These are phyloP conservation scores for Prosopis cineraria DNA, from an alignment of 306 rosid species.

Conservation along the genomic window DNA sequence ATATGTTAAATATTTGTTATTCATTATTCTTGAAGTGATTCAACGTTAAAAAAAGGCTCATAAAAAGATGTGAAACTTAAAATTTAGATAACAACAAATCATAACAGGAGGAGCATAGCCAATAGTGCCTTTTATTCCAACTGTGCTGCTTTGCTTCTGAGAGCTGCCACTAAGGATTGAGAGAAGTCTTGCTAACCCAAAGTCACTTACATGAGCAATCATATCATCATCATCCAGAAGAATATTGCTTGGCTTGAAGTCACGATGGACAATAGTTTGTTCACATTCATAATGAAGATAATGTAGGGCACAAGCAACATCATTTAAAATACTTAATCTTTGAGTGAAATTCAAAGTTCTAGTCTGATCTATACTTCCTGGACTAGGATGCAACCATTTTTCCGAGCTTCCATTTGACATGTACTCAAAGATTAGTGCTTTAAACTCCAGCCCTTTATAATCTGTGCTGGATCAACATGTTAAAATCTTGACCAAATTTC, in stretches of 20 bases:
- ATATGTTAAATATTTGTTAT: not conserved
- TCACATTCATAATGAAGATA: conserved; percentile 7
- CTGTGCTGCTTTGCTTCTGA: not conserved
- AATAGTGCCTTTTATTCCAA: not conserved
- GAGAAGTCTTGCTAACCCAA: not conserved
- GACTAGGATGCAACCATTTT: not conserved
- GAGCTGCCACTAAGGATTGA: not conserved
- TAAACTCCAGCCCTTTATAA: not conserved
- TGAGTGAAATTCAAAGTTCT: not conserved
- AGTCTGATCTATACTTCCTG: not conserved
- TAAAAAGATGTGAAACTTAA: not conserved
- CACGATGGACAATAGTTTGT: not conserved
- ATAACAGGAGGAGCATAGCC: conserved; percentile 32
- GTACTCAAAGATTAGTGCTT: not conserved
- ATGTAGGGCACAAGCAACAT: not conserved
- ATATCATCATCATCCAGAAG: conserved; percentile 8
- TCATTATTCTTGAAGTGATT: not conserved
- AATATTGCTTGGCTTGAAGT: conserved; percentile 5
- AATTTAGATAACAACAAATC: not conserved
- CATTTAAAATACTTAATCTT: not conserved
- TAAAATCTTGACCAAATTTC: conserved; percentile 20
- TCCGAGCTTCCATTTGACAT: not conserved
- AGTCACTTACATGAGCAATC: not conserved
- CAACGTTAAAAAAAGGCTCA: not conserved
- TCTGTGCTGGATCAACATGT: not conserved